Percentiles rank a stretch among this genome's conserved stretches.
phyloP scores from a whole-genome alignment of 2,329 filamentous ascomycete species.

The Talaromyces sp. region DNA sequence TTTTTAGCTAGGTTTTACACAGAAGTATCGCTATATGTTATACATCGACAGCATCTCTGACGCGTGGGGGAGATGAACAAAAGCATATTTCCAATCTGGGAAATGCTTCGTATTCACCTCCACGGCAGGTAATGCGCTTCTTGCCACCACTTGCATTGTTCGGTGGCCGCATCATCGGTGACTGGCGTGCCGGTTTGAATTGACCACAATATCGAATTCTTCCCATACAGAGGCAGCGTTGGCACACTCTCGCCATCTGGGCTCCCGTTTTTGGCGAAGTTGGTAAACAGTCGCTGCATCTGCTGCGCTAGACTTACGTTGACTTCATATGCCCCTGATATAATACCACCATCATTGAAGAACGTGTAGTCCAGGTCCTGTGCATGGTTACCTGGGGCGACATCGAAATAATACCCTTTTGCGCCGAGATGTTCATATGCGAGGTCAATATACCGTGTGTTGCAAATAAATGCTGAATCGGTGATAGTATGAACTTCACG shows the following conservation, averaged over 20 bases:
- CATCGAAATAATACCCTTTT: neutral
- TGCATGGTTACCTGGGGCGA: neutral
- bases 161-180: neutral
- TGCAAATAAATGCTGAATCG: neutral
- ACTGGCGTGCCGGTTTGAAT: neutral
- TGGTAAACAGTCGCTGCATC: conserved; percentile 1
- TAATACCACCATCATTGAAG: neutral
- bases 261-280: neutral
- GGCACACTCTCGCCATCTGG: neutral
- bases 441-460: neutral
- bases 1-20: no score
- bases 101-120: neutral
- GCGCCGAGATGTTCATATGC: neutral
- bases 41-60: no score
- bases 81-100: neutral
- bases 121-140: neutral
- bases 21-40: no score
- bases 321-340: neutral
- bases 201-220: neutral
- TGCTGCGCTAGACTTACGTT: neutral
- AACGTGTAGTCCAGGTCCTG: neutral
- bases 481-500: neutral
- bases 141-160: neutral
- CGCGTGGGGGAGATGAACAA: neutral
- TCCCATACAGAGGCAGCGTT: neutral